Evolutionary conservation across 2,329 filamentous ascomycete genomes (phyloP), one percentile per base, ranked within the genome.

Genomic region (Diaporthe australafricana): DNA sequence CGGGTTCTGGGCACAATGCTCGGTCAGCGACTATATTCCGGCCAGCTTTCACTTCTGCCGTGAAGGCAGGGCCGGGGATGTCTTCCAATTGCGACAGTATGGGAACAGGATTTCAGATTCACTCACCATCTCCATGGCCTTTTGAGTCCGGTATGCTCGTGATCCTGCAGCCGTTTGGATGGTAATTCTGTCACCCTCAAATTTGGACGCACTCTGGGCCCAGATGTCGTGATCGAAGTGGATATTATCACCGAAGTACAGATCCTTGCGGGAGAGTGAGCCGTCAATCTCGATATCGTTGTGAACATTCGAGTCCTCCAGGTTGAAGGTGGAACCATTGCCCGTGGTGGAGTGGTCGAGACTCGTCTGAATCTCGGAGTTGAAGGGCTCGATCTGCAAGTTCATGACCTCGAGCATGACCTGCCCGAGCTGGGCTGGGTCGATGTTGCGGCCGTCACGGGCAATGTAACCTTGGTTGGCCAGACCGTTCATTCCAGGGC

Each of bases 391-490:
- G 1, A 62, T 55, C 20, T 78, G 74, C 48, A 80, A 80, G 76
- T 79, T 79, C 27, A 80, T 66, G 3, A 76, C 78, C 14, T 75
- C 65, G 16, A 72, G 70, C n/a, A 81, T 74, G 20, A 73, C 79
- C 3, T 75, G 70, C 22, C 78, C 70, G n/a, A 77, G 74, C 22
- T 78, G 77, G 25, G 63, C 72, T 20, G 70, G 73, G 12, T 75
- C 79, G 65, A 81, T 75, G 66, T 80, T 77, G 30, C 74, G 75
- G 25, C 81, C 79, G 22, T 78, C 73, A 9, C 78, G 76, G 35
- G 76, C 75, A 12, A 82, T 75, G 60, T 82, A 83, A 2, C 81
- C 81, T 63, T 83, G 81, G 70, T 83, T 83, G 14, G 81, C 81
- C 17, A 83, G 67, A 0, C 77, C 77, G 53, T 83, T 82, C n/a